A percentile compares a stretch with the other conserved stretches of the same genome.
These are phyloP conservation scores for Pichia inconspicua DNA, from an alignment of 1,139 yeast genomes.

Conservation along the genomic window DNA sequence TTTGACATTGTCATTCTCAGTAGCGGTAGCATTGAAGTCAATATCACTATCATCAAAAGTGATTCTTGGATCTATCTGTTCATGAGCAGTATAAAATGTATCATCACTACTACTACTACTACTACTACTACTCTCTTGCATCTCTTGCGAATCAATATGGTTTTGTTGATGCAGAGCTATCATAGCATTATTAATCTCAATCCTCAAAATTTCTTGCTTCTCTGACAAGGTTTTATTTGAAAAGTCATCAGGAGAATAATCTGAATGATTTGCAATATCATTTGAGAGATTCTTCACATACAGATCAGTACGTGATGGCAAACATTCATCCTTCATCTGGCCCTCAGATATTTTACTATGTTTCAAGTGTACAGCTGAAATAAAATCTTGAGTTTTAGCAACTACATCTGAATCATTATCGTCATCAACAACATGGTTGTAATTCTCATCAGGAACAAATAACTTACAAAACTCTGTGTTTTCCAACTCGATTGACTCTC, in stretches of 20 bases:
- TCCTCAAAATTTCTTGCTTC: constrained; percentile 5
- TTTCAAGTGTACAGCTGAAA: no score
- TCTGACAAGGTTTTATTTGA: background rate
- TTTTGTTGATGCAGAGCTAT: background rate
- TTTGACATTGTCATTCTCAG: background rate
- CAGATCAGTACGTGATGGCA: background rate
- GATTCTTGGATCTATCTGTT: background rate
- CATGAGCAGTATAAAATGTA: background rate
- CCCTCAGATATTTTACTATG: background rate
- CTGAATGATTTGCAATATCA: background rate
- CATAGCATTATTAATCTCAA: constrained; percentile 10
- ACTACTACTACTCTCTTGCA: background rate
- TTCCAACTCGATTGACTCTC: background rate
- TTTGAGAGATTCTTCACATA: background rate
- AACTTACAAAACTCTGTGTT: background rate
- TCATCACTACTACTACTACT: background rate
- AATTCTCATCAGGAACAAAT: background rate
- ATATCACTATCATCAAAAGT: background rate
- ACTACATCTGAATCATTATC: no score
- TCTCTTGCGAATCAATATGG: background rate
- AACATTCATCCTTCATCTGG: background rate
- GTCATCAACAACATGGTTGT: background rate
- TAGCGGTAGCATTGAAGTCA: background rate
- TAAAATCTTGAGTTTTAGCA: no score
- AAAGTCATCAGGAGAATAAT: background rate